Base-by-base conservation (phyloP, 495 filamentous ascomycete genomes). In the Aspergillus ostianus region DNA sequence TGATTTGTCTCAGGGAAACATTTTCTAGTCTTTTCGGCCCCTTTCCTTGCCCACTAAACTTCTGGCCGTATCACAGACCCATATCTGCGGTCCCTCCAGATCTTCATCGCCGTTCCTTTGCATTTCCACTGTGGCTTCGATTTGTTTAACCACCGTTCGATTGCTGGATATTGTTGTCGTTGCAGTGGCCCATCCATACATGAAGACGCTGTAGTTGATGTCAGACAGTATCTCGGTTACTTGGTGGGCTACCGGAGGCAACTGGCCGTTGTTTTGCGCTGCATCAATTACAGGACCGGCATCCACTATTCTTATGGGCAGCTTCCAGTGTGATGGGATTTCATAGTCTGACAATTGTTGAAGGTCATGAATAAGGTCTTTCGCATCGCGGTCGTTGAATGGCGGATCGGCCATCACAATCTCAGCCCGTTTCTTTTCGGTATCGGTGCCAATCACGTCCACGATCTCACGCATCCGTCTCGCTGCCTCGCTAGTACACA, bases 91-190 rank as follows among this genome's bases (percentile, higher is more conserved):
- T 3, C 86, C 86, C 53, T 74, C 69, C 21, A 80, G 69, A 29
- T 71, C 68, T 44, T 77, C 69, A 49, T 77, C 72, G 7, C 57
- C 64, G 4, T 70, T 56, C 53, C 80, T 74, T 51, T 70, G 66
- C 20, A 61, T 66, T 44, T 82, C 74, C 55, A 87, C 73, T 1
- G 75, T 77, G 15, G 64, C 67, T 60, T 89, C 85, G 55, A 90
- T 84, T 45, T 84, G 76, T 62, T 84, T 90, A 18, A 82, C 84
- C 26, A 87, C 84, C 0, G 80, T 79, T 10, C 85, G 79, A 65
- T 91, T 91, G 51, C 83, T 85, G 13, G 85, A 87, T 55, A 91
- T 76, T 2, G 88, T 91, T 32, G 84, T 87, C 32, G 80, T 62
- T 1, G 77, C 77, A 4, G 73, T 73, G 41, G 73, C 74, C 88